These are phyloP conservation scores for Penicillium rolfsii DNA, from an alignment of 2,329 filamentous ascomycete genomes.

Conservation along the genomic window DNA sequence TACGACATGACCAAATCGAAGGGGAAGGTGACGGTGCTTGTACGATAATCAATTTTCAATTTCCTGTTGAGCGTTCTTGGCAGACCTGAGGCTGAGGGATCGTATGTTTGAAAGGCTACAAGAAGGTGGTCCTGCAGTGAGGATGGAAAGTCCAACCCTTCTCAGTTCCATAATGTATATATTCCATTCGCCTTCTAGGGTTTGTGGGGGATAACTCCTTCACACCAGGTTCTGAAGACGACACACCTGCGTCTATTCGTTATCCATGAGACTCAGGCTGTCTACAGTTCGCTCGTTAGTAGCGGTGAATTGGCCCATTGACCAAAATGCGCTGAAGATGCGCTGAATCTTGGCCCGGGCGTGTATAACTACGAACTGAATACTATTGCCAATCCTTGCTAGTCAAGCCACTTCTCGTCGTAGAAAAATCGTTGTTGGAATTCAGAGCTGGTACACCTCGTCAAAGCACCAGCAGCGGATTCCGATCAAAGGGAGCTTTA, in stretches of 20 bases:
- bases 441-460: no score
- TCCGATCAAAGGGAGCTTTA: no score
- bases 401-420: not conserved
- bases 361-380: not conserved
- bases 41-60: constrained; percentile 33
- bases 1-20: constrained; percentile 29
- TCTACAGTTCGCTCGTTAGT: not conserved
- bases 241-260: constrained; percentile 2
- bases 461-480: no score
- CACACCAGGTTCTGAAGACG: not conserved
- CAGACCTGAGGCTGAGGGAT: constrained; percentile 4
- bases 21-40: constrained; percentile 29
- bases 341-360: not conserved
- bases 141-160: not conserved
- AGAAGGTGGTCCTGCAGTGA: not conserved
- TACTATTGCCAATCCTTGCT: not conserved
- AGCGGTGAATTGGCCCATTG: not conserved
- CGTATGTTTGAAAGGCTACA: not conserved
- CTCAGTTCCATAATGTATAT: constrained; percentile 8
- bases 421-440: not conserved
- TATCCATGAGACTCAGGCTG: not conserved
- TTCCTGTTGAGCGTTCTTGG: constrained; percentile 21
- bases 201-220: not conserved
- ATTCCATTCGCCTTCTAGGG: not conserved
- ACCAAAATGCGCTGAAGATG: not conserved